Evolutionary conservation across 2,329 filamentous ascomycete genomes (phyloP), one percentile per base, ranked within the genome.

Genomic region (Scytalidium lignicola): DNA sequence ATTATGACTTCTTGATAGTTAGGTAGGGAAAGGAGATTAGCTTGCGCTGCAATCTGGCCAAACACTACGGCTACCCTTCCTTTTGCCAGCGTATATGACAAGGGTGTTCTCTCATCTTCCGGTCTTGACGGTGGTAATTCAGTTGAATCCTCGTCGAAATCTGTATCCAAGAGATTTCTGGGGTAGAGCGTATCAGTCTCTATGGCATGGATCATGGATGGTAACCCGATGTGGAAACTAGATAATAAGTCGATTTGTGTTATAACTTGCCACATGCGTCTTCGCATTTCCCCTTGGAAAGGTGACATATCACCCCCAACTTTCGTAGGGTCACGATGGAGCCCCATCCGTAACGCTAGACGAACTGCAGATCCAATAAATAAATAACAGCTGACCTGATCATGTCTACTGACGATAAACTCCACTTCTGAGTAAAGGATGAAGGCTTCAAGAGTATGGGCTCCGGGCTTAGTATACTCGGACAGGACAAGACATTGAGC

Each of bases 271-370:
- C 78, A 81, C 56, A 75, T 62, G 49, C 83, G 71, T 29, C 82
- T 72, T 51, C 83, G 74, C 77, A 86, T 90, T 69, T 92, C 88
- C 72, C 81, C 87, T 67, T 90, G 80, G 57, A 87, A 90, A 5
- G 85, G 82, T 1, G 82, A 78, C 39, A 92, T 77, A 17, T 44
- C 45, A 13, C 56, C 51, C 54, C 72, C 72, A 57, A 68, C 68
- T 29, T 60, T 61, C 17, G 41, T 50, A 2, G 77, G 73, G 52
- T 82, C 79, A 18, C 79, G 74, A 56, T 82, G 79, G 15, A 80
- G 65, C 9, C 79, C 79, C 74, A 80, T 78, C 56, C 78, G 78
- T 45, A 82, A 65, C 68, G 80, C 77, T 2, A 82, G 63, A 5
- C 78, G 74, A 39, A 81, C 67, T 22, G 71, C 66, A 10, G 76